Conservation (phyloP, 164 flowering plant genomes). For the Malania oleifera region DNA sequence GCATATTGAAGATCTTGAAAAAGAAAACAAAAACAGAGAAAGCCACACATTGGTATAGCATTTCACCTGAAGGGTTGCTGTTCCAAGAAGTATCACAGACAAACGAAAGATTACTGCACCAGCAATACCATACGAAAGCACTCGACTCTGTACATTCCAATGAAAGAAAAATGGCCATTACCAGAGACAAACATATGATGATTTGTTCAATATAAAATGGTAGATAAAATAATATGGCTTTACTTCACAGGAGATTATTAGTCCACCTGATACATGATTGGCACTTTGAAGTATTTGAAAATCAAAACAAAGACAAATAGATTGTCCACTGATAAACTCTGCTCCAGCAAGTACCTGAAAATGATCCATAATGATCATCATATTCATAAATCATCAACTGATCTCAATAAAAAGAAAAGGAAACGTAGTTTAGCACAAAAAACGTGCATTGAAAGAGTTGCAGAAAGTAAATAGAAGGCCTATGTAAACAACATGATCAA, state of each 20-base stretch:
- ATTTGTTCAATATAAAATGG: not conserved
- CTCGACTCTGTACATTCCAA: slow-evolving; percentile 54
- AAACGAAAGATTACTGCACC: slow-evolving; percentile 88
- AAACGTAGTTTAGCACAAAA: not conserved
- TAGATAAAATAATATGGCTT: not conserved
- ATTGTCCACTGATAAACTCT: slow-evolving; percentile 95
- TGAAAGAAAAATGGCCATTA: slow-evolving; percentile 9
- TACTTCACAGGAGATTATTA: not conserved
- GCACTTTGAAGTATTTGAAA: slow-evolving; percentile 96
- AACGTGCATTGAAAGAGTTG: too few relatives aligned
- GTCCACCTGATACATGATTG: slow-evolving; percentile 66
- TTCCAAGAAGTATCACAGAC: slow-evolving; percentile 78
- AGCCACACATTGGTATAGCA: not conserved
- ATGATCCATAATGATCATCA: slow-evolving; percentile 5
- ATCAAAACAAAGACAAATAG: slow-evolving; percentile 87
- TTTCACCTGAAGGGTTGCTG: slow-evolving; percentile 85
- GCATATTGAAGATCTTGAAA: not conserved
- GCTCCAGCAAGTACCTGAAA: slow-evolving; percentile 87
- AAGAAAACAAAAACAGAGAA: not conserved
- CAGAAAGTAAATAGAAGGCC: too few relatives aligned
- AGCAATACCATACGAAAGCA: slow-evolving; percentile 93
- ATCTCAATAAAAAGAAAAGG: not conserved
- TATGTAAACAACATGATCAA: too few relatives aligned
- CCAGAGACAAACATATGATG: slow-evolving; percentile 4
- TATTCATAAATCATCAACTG: not conserved